Conservation (phyloP, 495 filamentous ascomycete genomes). For the Tuber brumale region DNA sequence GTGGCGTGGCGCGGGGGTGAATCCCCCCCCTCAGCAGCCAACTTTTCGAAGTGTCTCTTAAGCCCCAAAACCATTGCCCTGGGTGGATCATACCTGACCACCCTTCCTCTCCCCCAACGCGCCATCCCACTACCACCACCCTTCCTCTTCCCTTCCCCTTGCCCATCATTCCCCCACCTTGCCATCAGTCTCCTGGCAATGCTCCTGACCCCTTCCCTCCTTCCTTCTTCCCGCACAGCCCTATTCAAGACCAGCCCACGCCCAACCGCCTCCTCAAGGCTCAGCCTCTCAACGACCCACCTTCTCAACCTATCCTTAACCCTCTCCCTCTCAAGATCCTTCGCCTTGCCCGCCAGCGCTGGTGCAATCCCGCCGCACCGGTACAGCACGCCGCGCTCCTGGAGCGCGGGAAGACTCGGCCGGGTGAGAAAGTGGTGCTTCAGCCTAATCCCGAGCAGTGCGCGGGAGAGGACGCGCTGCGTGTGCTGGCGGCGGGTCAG, state of each 20-base stretch:
- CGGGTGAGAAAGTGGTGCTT: slow-evolving; percentile 41
- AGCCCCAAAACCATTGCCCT: slow-evolving; percentile 27
- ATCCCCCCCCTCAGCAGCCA: slow-evolving; percentile 6
- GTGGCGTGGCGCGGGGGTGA: not conserved
- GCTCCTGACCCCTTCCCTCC: slow-evolving; percentile 23
- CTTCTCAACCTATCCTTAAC: slow-evolving; percentile 52
- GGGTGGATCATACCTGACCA: slow-evolving; percentile 23
- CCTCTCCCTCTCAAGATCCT: slow-evolving; percentile 51
- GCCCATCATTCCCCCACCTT: slow-evolving; percentile 1
- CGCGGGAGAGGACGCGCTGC: slow-evolving; percentile 51
- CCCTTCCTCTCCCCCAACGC: slow-evolving; percentile 23
- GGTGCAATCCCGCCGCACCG: slow-evolving; percentile 39
- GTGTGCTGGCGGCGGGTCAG: slow-evolving; percentile 52
- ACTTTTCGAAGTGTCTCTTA: slow-evolving; percentile 27
- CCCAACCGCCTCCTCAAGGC: slow-evolving; percentile 16
- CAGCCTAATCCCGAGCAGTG: slow-evolving; percentile 50
- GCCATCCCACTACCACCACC: slow-evolving; percentile 5
- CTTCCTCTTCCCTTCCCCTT: slow-evolving; percentile 14
- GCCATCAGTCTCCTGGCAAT: slow-evolving; percentile 22
- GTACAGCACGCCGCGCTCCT: slow-evolving; percentile 42
- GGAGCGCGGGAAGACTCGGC: slow-evolving; percentile 37
- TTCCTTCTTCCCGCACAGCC: slow-evolving; percentile 15
- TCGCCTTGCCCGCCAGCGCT: slow-evolving; percentile 46
- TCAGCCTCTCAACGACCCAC: slow-evolving; percentile 37
- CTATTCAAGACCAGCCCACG: slow-evolving; percentile 26